Percentiles rank a stretch among this genome's conserved stretches.
These are phyloP conservation scores for Citrullus mucosospermus DNA, from an alignment of 306 rosid species.

Conservation along the genomic window DNA sequence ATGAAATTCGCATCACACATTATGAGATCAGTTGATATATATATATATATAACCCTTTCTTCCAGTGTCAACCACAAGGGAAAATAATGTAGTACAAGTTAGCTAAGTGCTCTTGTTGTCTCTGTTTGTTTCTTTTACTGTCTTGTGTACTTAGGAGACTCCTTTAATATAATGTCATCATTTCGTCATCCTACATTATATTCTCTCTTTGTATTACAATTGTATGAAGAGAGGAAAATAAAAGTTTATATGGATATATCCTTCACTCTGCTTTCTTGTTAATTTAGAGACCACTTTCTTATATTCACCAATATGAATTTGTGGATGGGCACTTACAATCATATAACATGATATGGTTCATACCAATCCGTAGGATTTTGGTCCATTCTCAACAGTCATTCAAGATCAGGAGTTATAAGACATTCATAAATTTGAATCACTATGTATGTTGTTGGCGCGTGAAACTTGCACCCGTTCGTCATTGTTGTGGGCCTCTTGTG, in stretches of 20 bases:
- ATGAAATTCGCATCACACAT: conserved; percentile 26
- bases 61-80: background rate
- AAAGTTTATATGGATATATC: background rate
- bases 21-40: conserved; percentile 16
- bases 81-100: background rate
- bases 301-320: no score
- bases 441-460: no score
- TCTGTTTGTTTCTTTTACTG: background rate
- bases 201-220: background rate
- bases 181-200: background rate
- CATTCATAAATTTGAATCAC: no score
- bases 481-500: no score
- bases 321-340: no score
- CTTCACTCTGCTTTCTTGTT: background rate
- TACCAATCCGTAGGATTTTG: no score
- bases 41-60: background rate
- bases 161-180: background rate
- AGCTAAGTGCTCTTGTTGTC: background rate
- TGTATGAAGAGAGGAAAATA: background rate
- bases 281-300: no score
- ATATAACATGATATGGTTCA: no score
- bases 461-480: no score
- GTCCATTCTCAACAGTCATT: no score
- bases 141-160: no score
- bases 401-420: no score